These are phyloP conservation scores for Chrysopogon serrulatus DNA, from an alignment of 176 grass and related monocot species.

Conservation along the genomic window DNA sequence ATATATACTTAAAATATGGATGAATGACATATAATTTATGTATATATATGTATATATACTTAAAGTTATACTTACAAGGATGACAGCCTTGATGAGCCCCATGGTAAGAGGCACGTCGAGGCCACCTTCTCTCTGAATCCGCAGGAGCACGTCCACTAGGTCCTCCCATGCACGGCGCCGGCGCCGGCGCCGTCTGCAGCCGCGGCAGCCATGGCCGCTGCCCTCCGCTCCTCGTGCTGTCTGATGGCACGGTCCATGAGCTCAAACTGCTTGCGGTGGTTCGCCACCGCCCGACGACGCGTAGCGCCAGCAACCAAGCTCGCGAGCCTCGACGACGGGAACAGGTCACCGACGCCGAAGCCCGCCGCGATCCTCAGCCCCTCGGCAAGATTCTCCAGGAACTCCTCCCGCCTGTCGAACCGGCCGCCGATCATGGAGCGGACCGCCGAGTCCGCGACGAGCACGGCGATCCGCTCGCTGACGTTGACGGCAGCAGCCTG, in stretches of 20 bases:
- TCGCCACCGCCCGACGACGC: background rate
- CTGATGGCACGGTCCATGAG: background rate
- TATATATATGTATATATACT: background rate
- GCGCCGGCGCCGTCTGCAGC: background rate
- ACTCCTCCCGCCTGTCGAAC: background rate
- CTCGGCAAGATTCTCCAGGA: background rate
- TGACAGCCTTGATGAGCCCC: constrained; percentile 12
- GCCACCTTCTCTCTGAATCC: constrained; percentile 19
- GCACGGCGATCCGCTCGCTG: constrained; percentile 9
- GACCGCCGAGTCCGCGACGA: background rate
- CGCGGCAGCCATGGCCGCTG: background rate
- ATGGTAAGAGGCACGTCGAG: constrained; percentile 24
- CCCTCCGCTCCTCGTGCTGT: background rate
- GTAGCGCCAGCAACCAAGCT: background rate
- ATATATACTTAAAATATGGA: too few species aligned
- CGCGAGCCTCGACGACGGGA: constrained; percentile 12
- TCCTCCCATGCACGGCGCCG: background rate
- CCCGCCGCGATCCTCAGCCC: background rate
- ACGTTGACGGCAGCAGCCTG: background rate
- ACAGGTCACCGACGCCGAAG: background rate
- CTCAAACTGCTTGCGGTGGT: background rate
- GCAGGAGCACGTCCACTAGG: constrained; percentile 11
- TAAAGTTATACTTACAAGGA: background rate
- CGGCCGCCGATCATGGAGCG: constrained; percentile 26
- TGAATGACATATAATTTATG: too few species aligned